These are phyloP conservation scores for Skeletonema marinoi DNA, from an alignment of 108 stramenopile species.

Conservation along the genomic window DNA sequence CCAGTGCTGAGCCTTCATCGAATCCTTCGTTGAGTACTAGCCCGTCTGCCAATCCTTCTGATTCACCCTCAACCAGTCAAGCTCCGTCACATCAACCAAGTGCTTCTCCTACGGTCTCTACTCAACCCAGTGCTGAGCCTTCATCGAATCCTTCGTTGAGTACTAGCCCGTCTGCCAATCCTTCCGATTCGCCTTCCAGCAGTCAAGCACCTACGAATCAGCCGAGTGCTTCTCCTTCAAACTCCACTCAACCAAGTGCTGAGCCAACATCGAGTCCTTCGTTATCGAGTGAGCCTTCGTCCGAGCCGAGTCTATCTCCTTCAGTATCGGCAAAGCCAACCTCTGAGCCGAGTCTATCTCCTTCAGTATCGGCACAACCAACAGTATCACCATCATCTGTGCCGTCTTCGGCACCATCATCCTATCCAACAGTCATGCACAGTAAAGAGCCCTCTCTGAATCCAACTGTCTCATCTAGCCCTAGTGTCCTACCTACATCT, in stretches of 20 bases:
- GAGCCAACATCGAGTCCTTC: not conserved
- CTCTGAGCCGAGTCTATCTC: too few relatives aligned
- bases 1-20: constrained; percentile 1
- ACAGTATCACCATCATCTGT: too few relatives aligned
- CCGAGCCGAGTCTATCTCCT: not conserved
- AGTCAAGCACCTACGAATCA: not conserved
- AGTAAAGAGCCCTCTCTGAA: too few relatives aligned
- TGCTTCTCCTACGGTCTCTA: not conserved
- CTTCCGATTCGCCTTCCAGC: constrained; percentile 7
- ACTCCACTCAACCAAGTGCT: not conserved
- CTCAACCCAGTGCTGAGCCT: not conserved
- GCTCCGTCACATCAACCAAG: not conserved
- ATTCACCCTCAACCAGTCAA: not conserved
- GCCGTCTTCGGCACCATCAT: too few relatives aligned
- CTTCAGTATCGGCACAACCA: too few relatives aligned
- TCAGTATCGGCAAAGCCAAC: not conserved
- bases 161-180: constrained; percentile 1
- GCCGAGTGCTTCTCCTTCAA: constrained; percentile 13
- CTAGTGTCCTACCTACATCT: too few relatives aligned
- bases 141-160: too few relatives aligned
- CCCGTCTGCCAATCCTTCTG: not conserved
- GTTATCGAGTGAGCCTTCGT: too few relatives aligned
- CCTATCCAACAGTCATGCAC: too few relatives aligned
- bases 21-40: not conserved
- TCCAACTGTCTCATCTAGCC: too few relatives aligned